phyloP scores from a whole-genome alignment of 2,329 filamentous ascomycete genomes.

The Stagonosporopsis rhizophila region DNA sequence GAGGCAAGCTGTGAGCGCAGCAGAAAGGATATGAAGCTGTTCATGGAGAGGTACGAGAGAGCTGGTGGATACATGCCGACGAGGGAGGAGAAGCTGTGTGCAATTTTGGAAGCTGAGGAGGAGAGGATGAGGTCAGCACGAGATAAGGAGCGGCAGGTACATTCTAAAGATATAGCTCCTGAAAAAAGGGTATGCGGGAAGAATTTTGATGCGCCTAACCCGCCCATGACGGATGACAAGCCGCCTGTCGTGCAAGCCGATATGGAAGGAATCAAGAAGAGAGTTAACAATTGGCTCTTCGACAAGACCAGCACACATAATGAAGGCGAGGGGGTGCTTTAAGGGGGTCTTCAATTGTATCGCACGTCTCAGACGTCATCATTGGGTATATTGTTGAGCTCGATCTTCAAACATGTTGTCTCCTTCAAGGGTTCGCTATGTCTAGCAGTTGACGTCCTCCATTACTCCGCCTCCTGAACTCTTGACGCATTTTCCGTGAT shows the following conservation, averaged over 20 bases:
- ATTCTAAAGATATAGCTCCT: neutral
- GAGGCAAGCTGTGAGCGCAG: neutral
- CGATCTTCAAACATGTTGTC: neutral
- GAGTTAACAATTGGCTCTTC: neutral
- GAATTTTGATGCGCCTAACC: neutral
- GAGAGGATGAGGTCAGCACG: too few species aligned
- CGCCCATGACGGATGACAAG: neutral
- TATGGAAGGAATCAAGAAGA: neutral
- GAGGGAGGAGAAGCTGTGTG: slow-evolving; percentile 1
- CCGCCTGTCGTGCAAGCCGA: neutral
- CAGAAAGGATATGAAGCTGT: slow-evolving; percentile 11
- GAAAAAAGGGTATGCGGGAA: neutral
- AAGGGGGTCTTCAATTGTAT: neutral
- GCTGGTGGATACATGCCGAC: slow-evolving; percentile 14
- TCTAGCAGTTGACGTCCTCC: slow-evolving; percentile 36
- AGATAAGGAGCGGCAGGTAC: neutral
- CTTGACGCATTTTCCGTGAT: slow-evolving; percentile 49
- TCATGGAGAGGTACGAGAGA: slow-evolving; percentile 16
- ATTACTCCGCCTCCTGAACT: slow-evolving; percentile 24
- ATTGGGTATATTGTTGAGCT: slow-evolving; percentile 9
- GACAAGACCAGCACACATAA: neutral
- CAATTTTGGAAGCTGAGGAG: neutral
- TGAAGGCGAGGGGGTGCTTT: neutral
- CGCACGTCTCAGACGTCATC: slow-evolving; percentile 10
- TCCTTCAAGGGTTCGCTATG: neutral